Base-by-base conservation (phyloP, 2,329 filamentous ascomycete species). In the Fusarium chuoi region DNA sequence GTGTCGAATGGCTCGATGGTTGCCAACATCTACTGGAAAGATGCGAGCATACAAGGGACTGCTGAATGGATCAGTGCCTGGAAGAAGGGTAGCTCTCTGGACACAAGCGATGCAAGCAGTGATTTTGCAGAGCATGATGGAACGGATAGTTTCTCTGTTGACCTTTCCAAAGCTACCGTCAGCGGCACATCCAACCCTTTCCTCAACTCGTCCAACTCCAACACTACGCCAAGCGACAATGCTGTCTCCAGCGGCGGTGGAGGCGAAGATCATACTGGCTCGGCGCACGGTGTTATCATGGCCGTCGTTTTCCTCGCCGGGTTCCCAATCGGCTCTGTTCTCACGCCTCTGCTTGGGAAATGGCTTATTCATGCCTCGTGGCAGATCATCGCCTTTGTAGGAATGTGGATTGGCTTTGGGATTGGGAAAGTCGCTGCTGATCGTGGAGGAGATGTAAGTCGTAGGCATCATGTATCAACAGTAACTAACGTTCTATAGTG, bases 281-380 rank as follows among this genome's bases (percentile, higher is more conserved):
- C 57, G 5, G 39, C 22, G 0, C 62, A 65, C 4, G 62, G 62
- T 4, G 33, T 39, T 4, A 52, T 65, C 7, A 65, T 65, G 62
- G 44, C 57, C 1, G 4, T 62, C 3, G 57, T 65, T 2, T 65
- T 65, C 26, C 45, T 65, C 6, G 2, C 62, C 3, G 62, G 62
- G 1, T 65, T 65, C 15, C 62, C 62, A 0, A 45, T 65, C 3
- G 62, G 62, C 14, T 65, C 62, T 10, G 11, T 52, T 6, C 45
- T 65, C 7, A 65, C 62, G 57, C 62, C 57, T 4, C 3, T 65
- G 1, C 18, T 65, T 3, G 57, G 57, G 1, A 52, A 33, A 45
- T 65, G 62, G 62, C 33, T 39, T 5, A 15, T 62, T 2, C 62
- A 65, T 7, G 57, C 62, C 24, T 62, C 62, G 9, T 62, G 62